phyloP scores from a whole-genome alignment of 805 yeast species.

The Cyberlindnera mrakii region DNA sequence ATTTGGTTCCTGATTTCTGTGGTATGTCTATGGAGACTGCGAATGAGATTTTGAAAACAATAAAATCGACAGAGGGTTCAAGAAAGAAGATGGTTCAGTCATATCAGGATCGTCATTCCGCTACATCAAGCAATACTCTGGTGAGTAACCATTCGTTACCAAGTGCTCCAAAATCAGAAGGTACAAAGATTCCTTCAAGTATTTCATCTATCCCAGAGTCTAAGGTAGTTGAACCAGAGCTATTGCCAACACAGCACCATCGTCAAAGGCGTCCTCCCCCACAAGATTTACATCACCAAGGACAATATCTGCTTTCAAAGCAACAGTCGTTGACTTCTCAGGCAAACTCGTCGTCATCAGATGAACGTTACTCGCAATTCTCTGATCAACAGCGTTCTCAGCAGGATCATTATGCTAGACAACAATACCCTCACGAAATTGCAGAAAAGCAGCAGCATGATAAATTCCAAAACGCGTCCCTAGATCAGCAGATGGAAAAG shows the following conservation, averaged over 20 bases:
- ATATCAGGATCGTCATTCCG: constrained; percentile 13
- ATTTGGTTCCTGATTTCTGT: constrained; percentile 95
- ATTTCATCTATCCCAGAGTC: constrained; percentile 1
- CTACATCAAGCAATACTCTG: constrained; percentile 10
- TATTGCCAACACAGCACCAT: constrained; percentile 12
- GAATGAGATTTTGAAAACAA: constrained; percentile 77
- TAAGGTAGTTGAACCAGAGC: constrained; percentile 3
- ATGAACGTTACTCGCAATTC: constrained; percentile 1
- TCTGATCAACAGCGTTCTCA: background rate
- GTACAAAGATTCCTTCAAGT: background rate
- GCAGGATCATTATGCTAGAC: background rate
- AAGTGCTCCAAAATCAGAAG: constrained; percentile 4
- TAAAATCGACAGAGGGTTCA: constrained; percentile 59
- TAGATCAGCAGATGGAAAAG: background rate
- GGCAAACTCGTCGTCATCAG: background rate
- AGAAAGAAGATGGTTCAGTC: constrained; percentile 20
- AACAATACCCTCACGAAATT: background rate
- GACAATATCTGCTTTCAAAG: constrained; percentile 1
- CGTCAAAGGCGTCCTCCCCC: constrained; percentile 24
- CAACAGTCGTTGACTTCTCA: background rate
- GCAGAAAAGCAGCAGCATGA: constrained; percentile 1
- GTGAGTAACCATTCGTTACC: constrained; percentile 1
- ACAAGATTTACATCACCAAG: constrained; percentile 5
- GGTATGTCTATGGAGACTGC: constrained; percentile 99
- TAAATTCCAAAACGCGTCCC: background rate